phyloP scores from a whole-genome alignment of 805 yeast species.

The Candida oleophila region DNA sequence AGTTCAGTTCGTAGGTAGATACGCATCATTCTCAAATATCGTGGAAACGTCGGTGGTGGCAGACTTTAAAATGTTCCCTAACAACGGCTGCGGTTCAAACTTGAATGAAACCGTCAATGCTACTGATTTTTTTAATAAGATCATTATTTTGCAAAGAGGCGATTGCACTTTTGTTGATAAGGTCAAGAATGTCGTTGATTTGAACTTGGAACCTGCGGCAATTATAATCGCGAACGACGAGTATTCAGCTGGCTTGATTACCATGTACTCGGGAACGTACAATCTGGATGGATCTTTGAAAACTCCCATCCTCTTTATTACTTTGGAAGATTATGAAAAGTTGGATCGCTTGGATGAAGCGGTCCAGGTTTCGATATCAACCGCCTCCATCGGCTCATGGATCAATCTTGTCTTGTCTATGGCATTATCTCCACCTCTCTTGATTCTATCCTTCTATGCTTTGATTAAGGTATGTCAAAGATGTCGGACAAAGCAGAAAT shows the following conservation, averaged over 20 bases:
- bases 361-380: constrained; percentile 10
- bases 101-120: neutral
- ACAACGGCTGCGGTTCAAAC: constrained; percentile 24
- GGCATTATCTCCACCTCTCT: constrained; percentile 41
- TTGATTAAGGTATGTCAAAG: constrained; percentile 28
- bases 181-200: constrained; percentile 41
- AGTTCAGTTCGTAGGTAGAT: constrained; percentile 28
- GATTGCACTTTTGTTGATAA: constrained; percentile 56
- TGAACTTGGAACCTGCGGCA: constrained; percentile 40
- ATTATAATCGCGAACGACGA: constrained; percentile 59
- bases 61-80: constrained; percentile 24
- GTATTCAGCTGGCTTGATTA: constrained; percentile 45
- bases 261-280: constrained; percentile 52
- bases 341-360: constrained; percentile 7
- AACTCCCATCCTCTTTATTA: constrained; percentile 54
- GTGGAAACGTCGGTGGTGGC: constrained; percentile 23
- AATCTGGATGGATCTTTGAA: constrained; percentile 36
- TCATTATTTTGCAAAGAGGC: constrained; percentile 42
- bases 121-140: constrained; percentile 20
- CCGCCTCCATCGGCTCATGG: constrained; percentile 39
- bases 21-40: constrained; percentile 42
- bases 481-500: constrained; percentile 24
- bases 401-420: constrained; percentile 38
- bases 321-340: constrained; percentile 40
- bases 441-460: constrained; percentile 34